Percentiles rank a stretch among this genome's conserved stretches.
These are phyloP conservation scores for Boletus rufocinnamomeus DNA, from an alignment of 768 basidiomycete genomes.

Conservation along the genomic window DNA sequence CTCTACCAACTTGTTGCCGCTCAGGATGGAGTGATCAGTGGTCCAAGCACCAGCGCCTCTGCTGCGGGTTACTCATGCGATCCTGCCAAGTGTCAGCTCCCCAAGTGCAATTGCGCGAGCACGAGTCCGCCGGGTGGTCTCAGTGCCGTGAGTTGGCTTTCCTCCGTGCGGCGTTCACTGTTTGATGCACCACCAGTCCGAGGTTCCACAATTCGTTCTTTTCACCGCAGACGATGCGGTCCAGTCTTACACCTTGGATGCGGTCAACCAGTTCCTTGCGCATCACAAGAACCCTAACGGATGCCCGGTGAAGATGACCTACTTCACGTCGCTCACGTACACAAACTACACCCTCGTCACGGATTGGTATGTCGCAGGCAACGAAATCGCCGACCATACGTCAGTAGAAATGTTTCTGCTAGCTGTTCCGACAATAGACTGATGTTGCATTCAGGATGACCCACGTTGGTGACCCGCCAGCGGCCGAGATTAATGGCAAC, in stretches of 20 bases:
- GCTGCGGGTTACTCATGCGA: background rate
- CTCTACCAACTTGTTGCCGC: background rate
- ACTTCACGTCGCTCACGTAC: slow-evolving; percentile 9
- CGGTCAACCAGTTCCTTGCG: slow-evolving; percentile 3
- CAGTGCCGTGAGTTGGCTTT: background rate
- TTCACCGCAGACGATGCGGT: slow-evolving; percentile 5
- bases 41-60: background rate
- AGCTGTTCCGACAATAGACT: background rate
- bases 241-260: slow-evolving; percentile 4
- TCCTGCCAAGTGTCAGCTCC: slow-evolving; percentile 1
- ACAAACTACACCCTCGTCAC: slow-evolving; percentile 10
- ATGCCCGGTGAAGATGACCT: slow-evolving; percentile 2
- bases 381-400: slow-evolving; percentile 10
- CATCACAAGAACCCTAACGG: slow-evolving; percentile 3
- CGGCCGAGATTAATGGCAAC: slow-evolving; percentile 5
- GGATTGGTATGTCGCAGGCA: slow-evolving; percentile 9
- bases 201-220: slow-evolving; percentile 1
- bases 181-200: background rate
- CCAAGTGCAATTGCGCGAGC: slow-evolving; percentile 6
- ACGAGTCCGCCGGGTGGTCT: slow-evolving; percentile 1
- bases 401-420: background rate
- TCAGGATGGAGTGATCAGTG: background rate
- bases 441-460: background rate
- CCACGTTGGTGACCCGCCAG: background rate
- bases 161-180: background rate